Percentiles rank a stretch among this genome's conserved stretches.
Evolutionary conservation across 352 stramenopile species (phyloP).

Genomic region (Globisporangium nodosum): DNA sequence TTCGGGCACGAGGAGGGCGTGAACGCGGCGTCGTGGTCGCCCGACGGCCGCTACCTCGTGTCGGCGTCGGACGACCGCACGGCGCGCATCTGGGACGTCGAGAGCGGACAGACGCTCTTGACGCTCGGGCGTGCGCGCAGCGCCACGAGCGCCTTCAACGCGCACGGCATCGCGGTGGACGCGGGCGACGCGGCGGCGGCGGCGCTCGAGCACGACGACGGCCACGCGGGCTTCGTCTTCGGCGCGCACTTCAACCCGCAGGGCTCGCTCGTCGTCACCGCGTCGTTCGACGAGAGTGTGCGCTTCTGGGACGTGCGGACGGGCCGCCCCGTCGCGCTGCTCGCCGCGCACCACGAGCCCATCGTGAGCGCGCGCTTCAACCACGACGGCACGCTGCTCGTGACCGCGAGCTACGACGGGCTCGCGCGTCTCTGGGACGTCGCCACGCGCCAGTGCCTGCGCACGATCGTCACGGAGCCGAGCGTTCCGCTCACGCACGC

Average conservation of each 20-base stretch:
- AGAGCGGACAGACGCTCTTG: constrained; percentile 66
- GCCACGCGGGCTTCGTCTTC: constrained; percentile 95
- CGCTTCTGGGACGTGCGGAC: constrained; percentile 95
- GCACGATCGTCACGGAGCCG: constrained; percentile 82
- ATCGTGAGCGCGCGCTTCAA: constrained; percentile 94
- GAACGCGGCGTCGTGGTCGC: constrained; percentile 91
- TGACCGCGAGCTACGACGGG: constrained; percentile 73
- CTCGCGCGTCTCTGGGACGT: constrained; percentile 95
- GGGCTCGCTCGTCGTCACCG: constrained; percentile 86
- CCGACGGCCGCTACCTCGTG: constrained; percentile 79
- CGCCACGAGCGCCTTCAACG: constrained; percentile 17
- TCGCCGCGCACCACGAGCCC: constrained; percentile 93
- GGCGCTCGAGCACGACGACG: constrained; percentile 25
- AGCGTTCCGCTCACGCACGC: constrained; percentile 67
- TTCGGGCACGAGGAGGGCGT: constrained; percentile 92
- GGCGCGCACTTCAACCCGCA: constrained; percentile 92
- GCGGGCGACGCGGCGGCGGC: neutral
- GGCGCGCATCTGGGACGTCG: constrained; percentile 92
- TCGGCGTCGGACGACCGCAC: constrained; percentile 96
- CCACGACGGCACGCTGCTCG: constrained; percentile 91
- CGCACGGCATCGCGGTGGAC: constrained; percentile 21
- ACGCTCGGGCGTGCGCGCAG: constrained; percentile 58
- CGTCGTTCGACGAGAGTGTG: constrained; percentile 94
- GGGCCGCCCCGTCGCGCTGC: constrained; percentile 81
- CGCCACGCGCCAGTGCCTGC: constrained; percentile 93